These are phyloP conservation scores for Aspergillus haitiensis DNA, from an alignment of 495 filamentous ascomycete genomes.

Conservation along the genomic window DNA sequence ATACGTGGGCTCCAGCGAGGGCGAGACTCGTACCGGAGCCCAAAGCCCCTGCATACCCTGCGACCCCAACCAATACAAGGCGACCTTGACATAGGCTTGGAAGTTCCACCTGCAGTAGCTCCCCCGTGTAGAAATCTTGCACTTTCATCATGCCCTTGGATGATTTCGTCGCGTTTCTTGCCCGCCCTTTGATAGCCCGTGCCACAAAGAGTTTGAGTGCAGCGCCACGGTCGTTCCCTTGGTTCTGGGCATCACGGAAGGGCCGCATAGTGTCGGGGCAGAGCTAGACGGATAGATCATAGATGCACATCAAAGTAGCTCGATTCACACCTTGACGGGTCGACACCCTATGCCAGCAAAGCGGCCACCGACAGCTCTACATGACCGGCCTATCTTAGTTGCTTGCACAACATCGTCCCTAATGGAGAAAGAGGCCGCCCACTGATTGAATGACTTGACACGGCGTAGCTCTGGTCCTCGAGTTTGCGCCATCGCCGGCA, in stretches of 20 bases:
- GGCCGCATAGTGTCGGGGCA: too few relatives aligned
- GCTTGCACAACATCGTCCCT: constrained; percentile 38
- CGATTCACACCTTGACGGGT: not conserved
- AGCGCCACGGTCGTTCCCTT: not conserved
- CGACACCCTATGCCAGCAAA: not conserved
- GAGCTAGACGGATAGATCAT: too few relatives aligned
- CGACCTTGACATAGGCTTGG: not conserved
- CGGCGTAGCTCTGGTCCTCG: constrained; percentile 45
- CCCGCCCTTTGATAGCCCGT: not conserved
- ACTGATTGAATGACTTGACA: too few relatives aligned
- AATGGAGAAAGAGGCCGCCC: constrained; percentile 40
- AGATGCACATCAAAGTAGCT: not conserved
- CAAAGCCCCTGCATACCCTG: not conserved
- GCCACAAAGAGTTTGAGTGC: not conserved
- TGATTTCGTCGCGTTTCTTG: not conserved
- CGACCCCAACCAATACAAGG: not conserved
- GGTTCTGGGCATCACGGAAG: not conserved
- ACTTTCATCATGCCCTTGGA: not conserved
- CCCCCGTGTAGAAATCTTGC: not conserved
- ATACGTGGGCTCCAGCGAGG: not conserved
- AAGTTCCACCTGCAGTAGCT: not conserved
- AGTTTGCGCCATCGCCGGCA: constrained; percentile 50
- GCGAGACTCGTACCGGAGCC: constrained; percentile 1
- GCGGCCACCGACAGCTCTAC: constrained; percentile 2
- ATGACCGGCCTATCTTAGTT: constrained; percentile 29